Evolutionary conservation across 2,329 filamentous ascomycete genomes (phyloP).

Genomic region (Trichoderma breve): DNA sequence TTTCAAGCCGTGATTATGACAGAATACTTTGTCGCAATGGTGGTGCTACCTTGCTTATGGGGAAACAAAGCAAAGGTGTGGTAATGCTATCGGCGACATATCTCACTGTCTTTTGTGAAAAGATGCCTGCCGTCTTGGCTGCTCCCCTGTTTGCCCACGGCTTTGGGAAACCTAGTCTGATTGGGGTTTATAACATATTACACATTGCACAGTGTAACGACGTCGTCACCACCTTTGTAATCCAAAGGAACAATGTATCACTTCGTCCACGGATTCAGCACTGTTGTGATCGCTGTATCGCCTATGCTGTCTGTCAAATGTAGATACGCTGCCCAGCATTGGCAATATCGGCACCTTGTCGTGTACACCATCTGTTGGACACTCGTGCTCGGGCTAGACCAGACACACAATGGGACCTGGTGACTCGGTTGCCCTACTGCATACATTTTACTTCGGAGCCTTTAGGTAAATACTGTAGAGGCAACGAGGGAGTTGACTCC

Average conservation of each 20-base stretch:
- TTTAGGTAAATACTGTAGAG: not conserved
- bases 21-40: not conserved
- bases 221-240: not conserved
- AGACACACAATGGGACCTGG: not conserved
- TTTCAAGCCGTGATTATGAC: not conserved
- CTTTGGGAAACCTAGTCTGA: not conserved
- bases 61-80: not conserved
- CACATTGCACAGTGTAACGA: not conserved
- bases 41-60: not conserved
- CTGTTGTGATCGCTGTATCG: not conserved
- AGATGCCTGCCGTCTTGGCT: not conserved
- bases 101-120: not conserved
- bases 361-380: not conserved
- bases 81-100: not conserved
- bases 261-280: not conserved
- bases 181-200: not conserved
- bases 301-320: not conserved
- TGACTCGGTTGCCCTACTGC: not conserved
- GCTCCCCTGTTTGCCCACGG: not conserved
- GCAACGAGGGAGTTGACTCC: not conserved
- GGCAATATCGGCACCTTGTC: not conserved
- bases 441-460: not conserved
- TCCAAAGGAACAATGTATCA: not conserved
- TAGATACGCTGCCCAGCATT: not conserved
- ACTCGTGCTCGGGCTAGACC: not conserved